Conservation (phyloP, 805 yeast genomes). For the Yamadazyma philogaea region DNA sequence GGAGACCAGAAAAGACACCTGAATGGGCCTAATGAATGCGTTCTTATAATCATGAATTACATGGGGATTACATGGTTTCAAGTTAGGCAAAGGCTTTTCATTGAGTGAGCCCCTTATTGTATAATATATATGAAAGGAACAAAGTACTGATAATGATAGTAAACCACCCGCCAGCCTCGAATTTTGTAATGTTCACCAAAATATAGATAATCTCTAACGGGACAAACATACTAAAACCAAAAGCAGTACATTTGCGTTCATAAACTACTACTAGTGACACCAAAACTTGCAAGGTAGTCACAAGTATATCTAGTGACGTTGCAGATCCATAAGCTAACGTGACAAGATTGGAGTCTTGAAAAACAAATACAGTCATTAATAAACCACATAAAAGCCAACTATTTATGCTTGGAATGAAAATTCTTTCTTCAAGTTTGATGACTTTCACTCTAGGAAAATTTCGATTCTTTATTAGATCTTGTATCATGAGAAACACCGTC, state of each 20-base stretch:
- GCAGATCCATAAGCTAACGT: constrained; percentile 64
- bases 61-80: neutral
- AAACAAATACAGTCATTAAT: constrained; percentile 49
- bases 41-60: neutral
- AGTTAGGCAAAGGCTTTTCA: neutral
- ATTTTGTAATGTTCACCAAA: constrained; percentile 48
- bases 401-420: constrained; percentile 52
- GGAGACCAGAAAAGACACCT: constrained; percentile 20
- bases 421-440: constrained; percentile 48
- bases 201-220: constrained; percentile 48
- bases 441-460: constrained; percentile 52
- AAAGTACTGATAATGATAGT: constrained; percentile 47
- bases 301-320: constrained; percentile 51
- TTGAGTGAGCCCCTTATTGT: neutral
- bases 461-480: constrained; percentile 52
- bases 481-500: constrained; percentile 51
- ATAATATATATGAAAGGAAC: constrained; percentile 20
- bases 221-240: constrained; percentile 38
- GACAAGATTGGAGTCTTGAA: constrained; percentile 46
- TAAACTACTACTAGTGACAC: constrained; percentile 46
- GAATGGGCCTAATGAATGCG: constrained; percentile 26
- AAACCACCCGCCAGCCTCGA: constrained; percentile 63
- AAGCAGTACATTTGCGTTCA: constrained; percentile 29
- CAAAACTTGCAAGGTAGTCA: constrained; percentile 48
- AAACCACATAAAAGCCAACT: constrained; percentile 52